A percentile compares a stretch with the other conserved stretches of the same genome.
Conservation (phyloP, 306 rosid species). For the Heteromeles arbutifolia region DNA sequence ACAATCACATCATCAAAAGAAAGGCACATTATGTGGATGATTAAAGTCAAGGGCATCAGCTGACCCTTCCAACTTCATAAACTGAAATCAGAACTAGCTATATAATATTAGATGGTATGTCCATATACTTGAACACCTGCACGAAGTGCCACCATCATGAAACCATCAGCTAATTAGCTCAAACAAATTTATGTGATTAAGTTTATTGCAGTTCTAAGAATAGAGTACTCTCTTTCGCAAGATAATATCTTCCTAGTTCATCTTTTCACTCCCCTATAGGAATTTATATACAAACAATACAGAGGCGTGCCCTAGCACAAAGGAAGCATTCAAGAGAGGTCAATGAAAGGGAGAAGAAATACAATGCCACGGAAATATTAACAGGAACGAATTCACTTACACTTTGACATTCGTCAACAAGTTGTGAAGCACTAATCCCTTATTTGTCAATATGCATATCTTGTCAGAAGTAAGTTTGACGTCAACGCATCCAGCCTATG, state of each 20-base stretch:
- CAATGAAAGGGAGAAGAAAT: neutral
- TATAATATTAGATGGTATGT: neutral
- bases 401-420: slow-evolving; percentile 30
- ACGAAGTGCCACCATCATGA: neutral
- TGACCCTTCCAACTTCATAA: no score
- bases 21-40: neutral
- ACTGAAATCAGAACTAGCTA: neutral
- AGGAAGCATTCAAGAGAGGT: neutral
- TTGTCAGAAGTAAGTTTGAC: slow-evolving; percentile 60
- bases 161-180: neutral
- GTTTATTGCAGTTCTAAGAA: neutral
- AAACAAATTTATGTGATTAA: neutral
- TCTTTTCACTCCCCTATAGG: neutral
- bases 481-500: slow-evolving; percentile 77
- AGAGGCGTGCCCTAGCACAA: neutral
- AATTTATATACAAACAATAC: neutral
- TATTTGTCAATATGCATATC: slow-evolving; percentile 83
- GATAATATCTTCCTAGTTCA: neutral
- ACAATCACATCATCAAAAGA: neutral
- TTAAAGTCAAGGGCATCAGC: neutral
- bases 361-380: neutral
- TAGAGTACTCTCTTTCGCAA: neutral
- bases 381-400: slow-evolving; percentile 37
- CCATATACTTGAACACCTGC: neutral
- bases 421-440: slow-evolving; percentile 52